These are phyloP conservation scores for Vitis hybrid DNA, from an alignment of 177 flowering plant species.

Conservation along the genomic window DNA sequence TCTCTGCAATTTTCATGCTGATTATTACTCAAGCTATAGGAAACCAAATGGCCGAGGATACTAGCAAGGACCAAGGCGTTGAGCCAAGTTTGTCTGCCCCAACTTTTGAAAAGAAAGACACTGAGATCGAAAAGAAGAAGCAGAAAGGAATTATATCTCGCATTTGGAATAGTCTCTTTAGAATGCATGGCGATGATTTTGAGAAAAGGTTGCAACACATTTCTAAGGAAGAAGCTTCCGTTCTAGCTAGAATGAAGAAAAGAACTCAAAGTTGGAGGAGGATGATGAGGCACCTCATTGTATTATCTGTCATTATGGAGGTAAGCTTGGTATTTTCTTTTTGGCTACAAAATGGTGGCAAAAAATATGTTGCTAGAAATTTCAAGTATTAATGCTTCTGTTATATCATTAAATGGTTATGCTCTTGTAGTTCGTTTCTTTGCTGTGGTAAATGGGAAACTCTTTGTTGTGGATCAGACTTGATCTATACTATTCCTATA, in stretches of 20 bases:
- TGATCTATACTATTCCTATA: no score
- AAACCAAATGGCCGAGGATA: slow-evolving; percentile 27
- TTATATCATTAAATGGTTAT: background rate
- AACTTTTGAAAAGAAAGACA: slow-evolving; percentile 24
- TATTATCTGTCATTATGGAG: slow-evolving; percentile 66
- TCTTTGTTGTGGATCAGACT: no score
- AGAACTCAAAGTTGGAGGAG: slow-evolving; percentile 59
- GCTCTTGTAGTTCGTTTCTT: no score
- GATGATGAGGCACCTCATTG: slow-evolving; percentile 46
- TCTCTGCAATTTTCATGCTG: no score
- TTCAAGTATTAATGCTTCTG: background rate
- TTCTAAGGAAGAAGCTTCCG: slow-evolving; percentile 78
- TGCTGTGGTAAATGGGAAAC: no score
- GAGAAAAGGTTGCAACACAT: slow-evolving; percentile 78
- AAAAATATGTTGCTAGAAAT: no score
- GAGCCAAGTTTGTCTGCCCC: slow-evolving; percentile 1
- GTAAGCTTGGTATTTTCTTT: slow-evolving; percentile 23
- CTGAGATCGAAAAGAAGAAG: slow-evolving; percentile 30
- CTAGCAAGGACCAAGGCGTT: slow-evolving; percentile 9
- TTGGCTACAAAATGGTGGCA: background rate
- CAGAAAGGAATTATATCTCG: slow-evolving; percentile 62
- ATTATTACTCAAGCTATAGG: background rate
- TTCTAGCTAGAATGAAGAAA: slow-evolving; percentile 57
- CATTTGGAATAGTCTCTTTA: slow-evolving; percentile 68
- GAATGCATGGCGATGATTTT: slow-evolving; percentile 66